Conservation (phyloP, 108 stramenopile genomes). For the Nannochloropsis oceanica region DNA sequence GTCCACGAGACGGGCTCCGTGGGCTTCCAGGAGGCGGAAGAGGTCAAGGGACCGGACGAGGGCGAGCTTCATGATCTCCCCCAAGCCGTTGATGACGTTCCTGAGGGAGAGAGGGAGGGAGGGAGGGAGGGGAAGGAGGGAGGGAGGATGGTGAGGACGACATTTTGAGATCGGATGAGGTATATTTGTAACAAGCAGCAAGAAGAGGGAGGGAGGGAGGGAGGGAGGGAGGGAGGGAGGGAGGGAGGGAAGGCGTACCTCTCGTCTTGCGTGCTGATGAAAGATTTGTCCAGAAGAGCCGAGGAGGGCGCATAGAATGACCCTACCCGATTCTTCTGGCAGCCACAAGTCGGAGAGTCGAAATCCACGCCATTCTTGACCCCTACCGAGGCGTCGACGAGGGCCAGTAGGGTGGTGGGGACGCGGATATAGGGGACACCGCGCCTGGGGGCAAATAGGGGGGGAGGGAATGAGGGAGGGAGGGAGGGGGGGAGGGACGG, state of each 20-base stretch:
- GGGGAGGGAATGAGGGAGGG: not conserved
- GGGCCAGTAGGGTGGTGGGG: conserved; percentile 80
- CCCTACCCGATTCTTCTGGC: conserved; percentile 90
- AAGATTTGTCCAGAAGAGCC: conserved; percentile 61
- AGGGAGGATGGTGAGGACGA: not conserved
- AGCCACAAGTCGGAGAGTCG: conserved; percentile 54
- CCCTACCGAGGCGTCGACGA: conserved; percentile 91
- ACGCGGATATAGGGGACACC: conserved; percentile 32
- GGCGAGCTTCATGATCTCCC: conserved; percentile 86
- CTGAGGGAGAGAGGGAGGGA: not conserved
- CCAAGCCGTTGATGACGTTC: conserved; percentile 78
- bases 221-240: not conserved
- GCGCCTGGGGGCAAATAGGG: not conserved
- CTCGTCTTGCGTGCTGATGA: conserved; percentile 65
- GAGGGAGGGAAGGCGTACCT: conserved; percentile 13
- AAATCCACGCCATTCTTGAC: conserved; percentile 92
- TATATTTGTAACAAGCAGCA: not conserved
- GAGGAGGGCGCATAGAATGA: conserved; percentile 74
- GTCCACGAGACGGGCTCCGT: conserved; percentile 58
- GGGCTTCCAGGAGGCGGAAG: conserved; percentile 77
- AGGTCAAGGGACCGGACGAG: conserved; percentile 69
- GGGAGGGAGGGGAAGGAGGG: not conserved
- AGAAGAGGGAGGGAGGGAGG: not conserved
- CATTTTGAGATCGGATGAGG: no score
- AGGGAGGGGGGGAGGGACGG: not conserved